Evolutionary conservation across 2,329 filamentous ascomycete genomes (phyloP).

Genomic region (Lasiodiplodia sp.): DNA sequence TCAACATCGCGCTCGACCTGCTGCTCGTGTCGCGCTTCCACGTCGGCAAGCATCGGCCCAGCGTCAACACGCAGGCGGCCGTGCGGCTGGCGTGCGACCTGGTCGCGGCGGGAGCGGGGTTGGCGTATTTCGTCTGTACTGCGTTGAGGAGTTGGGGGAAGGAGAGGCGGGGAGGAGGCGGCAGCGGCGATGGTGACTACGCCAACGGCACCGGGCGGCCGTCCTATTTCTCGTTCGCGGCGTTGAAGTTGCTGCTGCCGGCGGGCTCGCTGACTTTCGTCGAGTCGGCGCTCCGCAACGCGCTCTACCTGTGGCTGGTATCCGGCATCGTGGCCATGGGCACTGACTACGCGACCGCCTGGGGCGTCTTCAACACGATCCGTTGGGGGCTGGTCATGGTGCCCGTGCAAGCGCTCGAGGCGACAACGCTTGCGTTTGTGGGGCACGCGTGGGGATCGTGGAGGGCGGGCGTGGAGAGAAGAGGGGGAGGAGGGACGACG

Average conservation of each 20-base stretch:
- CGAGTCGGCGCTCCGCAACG: constrained; percentile 73
- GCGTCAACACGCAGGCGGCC: constrained; percentile 69
- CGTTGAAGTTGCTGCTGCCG: constrained; percentile 60
- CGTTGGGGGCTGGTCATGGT: constrained; percentile 79
- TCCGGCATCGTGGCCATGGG: constrained; percentile 70
- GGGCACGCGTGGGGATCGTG: neutral
- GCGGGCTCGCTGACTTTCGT: constrained; percentile 67
- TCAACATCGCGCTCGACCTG: constrained; percentile 73
- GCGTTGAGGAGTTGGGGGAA: neutral
- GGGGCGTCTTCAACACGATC: constrained; percentile 77
- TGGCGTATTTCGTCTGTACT: neutral
- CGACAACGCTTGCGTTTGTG: neutral
- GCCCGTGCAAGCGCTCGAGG: constrained; percentile 71
- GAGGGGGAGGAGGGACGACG: too few relatives aligned
- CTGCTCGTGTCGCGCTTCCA: constrained; percentile 72
- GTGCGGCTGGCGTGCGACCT: constrained; percentile 70
- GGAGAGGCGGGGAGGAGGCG: neutral
- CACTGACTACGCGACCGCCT: constrained; percentile 72
- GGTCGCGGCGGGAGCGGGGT: constrained; percentile 60
- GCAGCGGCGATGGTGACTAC: too few relatives aligned
- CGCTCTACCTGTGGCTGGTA: constrained; percentile 75
- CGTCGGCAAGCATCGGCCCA: constrained; percentile 61
- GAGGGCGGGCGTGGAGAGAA: neutral
- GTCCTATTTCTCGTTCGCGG: constrained; percentile 41
- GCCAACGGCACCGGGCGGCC: neutral